Evolutionary conservation across 768 basidiomycete genomes (phyloP), one percentile per base, ranked within the genome.

Genomic region (Hortiboletus flavorubellus): DNA sequence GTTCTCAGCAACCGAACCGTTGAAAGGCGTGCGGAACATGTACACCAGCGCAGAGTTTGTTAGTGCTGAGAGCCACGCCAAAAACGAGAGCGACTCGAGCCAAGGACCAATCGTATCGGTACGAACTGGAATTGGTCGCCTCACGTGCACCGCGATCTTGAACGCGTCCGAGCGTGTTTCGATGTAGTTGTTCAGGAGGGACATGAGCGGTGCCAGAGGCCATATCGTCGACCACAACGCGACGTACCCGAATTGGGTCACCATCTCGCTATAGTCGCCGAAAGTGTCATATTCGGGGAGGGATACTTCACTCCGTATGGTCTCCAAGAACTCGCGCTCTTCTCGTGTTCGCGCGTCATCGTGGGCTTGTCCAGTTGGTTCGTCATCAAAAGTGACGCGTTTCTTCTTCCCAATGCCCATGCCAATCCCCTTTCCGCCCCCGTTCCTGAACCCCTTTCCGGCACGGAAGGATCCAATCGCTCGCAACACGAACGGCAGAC

Each of bases 221-320:
- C 94, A 98, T 55, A 95, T 91, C 31, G 91, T 86, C 44, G 86
- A 90, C 93, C 94, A 98, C 21, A 98, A 76, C 8, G 84, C 85
- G 31, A 98, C 85, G 67, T 96, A 94, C 0, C 96, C 95, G 68
- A 96, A 97, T 65, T 95, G 93, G 9, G 89, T 88, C 15, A 91
- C 91, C 95, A 99, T 98, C 75, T 99, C 97, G 64, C 84, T 85
- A 71, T 96, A 99, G 73, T 98, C 96, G 49, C 77, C 82, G 64
- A 92, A 94, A 7, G 89, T 75, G 35, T 85, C 81, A 64, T 95
- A 94, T 38, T 85, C 85, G 0, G 94, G 90, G 46, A 95, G 75
- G 26, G 82, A 81, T 7, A 87, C 86, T 73, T 98, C 87, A 47
- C 75, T 74, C 54, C 93, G 77, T 26, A 97, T 87, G 45, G 78